Percentiles rank a stretch among this genome's conserved stretches.
Evolutionary conservation across 257 asterid genomes (phyloP).

Genomic region (Lantana camara): DNA sequence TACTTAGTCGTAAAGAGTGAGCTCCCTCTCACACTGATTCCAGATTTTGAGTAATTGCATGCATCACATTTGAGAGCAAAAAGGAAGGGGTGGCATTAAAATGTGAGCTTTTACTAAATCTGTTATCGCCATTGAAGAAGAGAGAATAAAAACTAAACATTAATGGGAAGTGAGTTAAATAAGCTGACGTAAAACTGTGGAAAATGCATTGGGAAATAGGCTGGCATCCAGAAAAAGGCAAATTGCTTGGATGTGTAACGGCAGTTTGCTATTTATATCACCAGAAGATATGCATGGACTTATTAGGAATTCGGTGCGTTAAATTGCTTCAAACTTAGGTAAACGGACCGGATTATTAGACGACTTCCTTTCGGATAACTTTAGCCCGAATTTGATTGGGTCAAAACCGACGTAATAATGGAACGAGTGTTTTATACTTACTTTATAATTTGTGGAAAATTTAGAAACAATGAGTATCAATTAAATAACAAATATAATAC

Average conservation of each 20-base stretch:
- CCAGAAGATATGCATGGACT: slow-evolving; percentile 27
- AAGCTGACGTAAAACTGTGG: too few relatives aligned
- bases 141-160: slow-evolving; percentile 1
- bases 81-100: neutral
- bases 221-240: neutral
- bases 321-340: neutral
- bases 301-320: slow-evolving; percentile 22
- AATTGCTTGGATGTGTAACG: neutral
- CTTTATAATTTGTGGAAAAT: too few relatives aligned
- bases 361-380: too few relatives aligned
- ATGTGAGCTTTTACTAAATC: neutral
- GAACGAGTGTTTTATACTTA: too few relatives aligned
- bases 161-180: neutral
- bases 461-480: too few relatives aligned
- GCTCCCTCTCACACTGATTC: neutral
- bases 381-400: too few relatives aligned
- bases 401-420: too few relatives aligned
- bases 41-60: neutral
- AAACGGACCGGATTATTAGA: neutral
- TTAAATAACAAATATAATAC: too few relatives aligned
- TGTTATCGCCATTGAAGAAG: neutral
- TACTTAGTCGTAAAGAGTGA: too few relatives aligned
- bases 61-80: neutral
- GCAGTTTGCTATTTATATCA: slow-evolving; percentile 27
- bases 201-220: slow-evolving; percentile 7